A percentile compares a stretch with the other conserved stretches of the same genome.
phyloP scores from a whole-genome alignment of 2,329 filamentous ascomycete genomes.

The Arthrobotrys megalospora region DNA sequence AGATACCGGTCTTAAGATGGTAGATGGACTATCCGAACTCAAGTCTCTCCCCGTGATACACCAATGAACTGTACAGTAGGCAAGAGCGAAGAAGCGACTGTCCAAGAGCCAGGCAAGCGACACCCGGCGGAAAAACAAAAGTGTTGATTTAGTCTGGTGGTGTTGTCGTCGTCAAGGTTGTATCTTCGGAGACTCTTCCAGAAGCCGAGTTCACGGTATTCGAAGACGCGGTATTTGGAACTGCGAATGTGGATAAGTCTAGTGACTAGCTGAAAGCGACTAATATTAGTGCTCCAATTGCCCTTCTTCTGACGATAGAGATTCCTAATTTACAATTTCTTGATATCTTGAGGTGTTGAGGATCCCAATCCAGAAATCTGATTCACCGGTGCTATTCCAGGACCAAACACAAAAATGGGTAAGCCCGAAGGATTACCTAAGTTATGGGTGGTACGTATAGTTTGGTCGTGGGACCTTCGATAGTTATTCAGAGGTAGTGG shows the following conservation, averaged over 20 bases:
- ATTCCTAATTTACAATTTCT: slow-evolving; percentile 44
- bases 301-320: slow-evolving; percentile 30
- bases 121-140: slow-evolving; percentile 36
- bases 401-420: slow-evolving; percentile 26
- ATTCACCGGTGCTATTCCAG: slow-evolving; percentile 44
- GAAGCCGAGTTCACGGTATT: not conserved
- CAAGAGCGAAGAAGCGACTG: slow-evolving; percentile 49
- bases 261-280: slow-evolving; percentile 20
- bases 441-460: not conserved
- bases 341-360: slow-evolving; percentile 31
- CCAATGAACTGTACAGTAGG: slow-evolving; percentile 6
- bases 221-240: slow-evolving; percentile 34
- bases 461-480: slow-evolving; percentile 13
- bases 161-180: slow-evolving; percentile 36
- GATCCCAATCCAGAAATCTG: slow-evolving; percentile 31
- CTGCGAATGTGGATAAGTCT: slow-evolving; percentile 25
- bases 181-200: slow-evolving; percentile 21
- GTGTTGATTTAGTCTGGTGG: slow-evolving; percentile 32
- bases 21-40: slow-evolving; percentile 1
- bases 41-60: not conserved
- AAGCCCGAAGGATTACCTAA: slow-evolving; percentile 53
- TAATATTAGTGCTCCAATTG: slow-evolving; percentile 48
- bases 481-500: slow-evolving; percentile 14
- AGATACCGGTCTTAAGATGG: slow-evolving; percentile 2
- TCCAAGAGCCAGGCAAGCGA: not conserved